Percentiles rank a stretch among this genome's conserved stretches.
Conservation (phyloP, 1,284 basidiomycete genomes). For the Ustilago curta region DNA sequence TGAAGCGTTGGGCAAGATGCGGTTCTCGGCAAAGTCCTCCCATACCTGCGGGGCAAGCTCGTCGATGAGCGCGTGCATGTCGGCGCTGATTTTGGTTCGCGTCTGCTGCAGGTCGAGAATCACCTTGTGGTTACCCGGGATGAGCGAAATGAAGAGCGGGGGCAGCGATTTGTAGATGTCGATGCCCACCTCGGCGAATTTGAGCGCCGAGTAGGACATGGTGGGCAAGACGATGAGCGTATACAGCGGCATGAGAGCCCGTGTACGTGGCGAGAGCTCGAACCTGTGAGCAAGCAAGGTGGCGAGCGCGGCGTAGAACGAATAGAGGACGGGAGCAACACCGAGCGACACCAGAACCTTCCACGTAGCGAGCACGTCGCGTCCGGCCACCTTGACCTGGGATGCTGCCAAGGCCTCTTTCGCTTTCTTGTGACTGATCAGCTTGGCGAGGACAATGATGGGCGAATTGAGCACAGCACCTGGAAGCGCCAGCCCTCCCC, state of each 20-base stretch:
- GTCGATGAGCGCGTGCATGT: constrained; percentile 89
- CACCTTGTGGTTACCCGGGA: constrained; percentile 89
- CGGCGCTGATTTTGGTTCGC: constrained; percentile 83
- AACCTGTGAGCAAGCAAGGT: constrained; percentile 79
- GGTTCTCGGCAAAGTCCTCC: constrained; percentile 64
- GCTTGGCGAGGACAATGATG: constrained; percentile 91
- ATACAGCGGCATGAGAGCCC: constrained; percentile 82
- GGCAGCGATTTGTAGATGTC: constrained; percentile 97
- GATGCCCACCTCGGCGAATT: constrained; percentile 98
- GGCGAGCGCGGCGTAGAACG: constrained; percentile 73
- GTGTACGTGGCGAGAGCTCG: constrained; percentile 71
- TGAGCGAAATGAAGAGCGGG: constrained; percentile 87
- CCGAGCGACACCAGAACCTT: constrained; percentile 96
- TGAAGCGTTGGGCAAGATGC: constrained; percentile 55
- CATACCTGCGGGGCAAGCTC: constrained; percentile 73
- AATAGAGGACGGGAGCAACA: constrained; percentile 87
- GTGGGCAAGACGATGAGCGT: constrained; percentile 83
- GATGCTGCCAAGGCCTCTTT: constrained; percentile 98
- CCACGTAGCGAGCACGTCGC: constrained; percentile 97
- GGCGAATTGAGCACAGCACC: constrained; percentile 95
- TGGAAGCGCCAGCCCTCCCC: constrained; percentile 89
- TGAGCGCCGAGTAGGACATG: constrained; percentile 93
- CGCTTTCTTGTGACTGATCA: constrained; percentile 89
- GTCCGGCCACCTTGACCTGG: constrained; percentile 91
- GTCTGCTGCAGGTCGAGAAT: constrained; percentile 83